A percentile compares a stretch with the other conserved stretches of the same genome.
Evolutionary conservation across 2,329 filamentous ascomycete genomes (phyloP).

Genomic region (Mollisia scopiformis): DNA sequence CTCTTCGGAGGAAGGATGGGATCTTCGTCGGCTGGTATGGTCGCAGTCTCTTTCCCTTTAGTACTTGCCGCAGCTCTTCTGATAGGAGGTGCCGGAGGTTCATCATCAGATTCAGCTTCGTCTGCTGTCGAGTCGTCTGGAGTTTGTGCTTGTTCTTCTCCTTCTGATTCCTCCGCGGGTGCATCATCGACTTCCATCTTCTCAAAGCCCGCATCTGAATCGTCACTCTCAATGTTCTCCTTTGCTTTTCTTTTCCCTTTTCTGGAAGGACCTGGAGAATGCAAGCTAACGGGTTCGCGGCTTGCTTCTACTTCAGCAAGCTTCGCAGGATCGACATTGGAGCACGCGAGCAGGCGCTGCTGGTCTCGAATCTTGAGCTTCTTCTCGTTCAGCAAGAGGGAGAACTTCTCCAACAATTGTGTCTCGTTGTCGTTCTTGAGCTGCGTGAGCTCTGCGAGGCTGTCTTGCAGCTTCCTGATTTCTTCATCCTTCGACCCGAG

Average conservation of each 20-base stretch:
- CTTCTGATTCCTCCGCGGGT: constrained; percentile 18
- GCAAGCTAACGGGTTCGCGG: constrained; percentile 10
- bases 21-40: background rate
- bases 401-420: constrained; percentile 69
- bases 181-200: constrained; percentile 53
- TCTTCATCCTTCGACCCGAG: constrained; percentile 54
- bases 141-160: constrained; percentile 21
- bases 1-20: constrained; percentile 22
- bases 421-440: constrained; percentile 70
- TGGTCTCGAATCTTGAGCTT: constrained; percentile 80
- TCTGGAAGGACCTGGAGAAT: constrained; percentile 41
- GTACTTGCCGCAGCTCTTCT: constrained; percentile 7
- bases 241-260: constrained; percentile 54
- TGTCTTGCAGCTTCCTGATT: constrained; percentile 60
- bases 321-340: constrained; percentile 31
- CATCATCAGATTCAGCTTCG: constrained; percentile 23
- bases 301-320: constrained; percentile 19
- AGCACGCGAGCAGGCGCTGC: constrained; percentile 56
- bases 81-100: constrained; percentile 10
- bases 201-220: constrained; percentile 51
- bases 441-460: constrained; percentile 67
- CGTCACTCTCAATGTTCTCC: constrained; percentile 34
- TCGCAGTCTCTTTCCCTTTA: constrained; percentile 4
- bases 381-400: constrained; percentile 74
- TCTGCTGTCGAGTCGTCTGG: constrained; percentile 24